Base-by-base conservation (phyloP, 768 basidiomycete genomes). In the Xerocomus potaroensis region DNA sequence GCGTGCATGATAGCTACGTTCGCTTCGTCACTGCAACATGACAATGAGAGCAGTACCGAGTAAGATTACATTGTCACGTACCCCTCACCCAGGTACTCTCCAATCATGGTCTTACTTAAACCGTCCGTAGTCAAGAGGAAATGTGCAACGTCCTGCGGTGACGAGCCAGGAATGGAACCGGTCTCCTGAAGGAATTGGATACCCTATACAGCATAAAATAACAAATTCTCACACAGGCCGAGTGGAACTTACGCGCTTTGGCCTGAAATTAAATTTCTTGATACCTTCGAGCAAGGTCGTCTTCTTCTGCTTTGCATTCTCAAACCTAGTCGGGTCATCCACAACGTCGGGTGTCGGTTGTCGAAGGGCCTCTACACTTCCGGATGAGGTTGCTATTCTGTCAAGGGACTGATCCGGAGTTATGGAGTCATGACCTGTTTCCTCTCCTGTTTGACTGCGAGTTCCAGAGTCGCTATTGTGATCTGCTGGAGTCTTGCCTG, bases 21-120 rank as follows among this genome's bases (percentile, higher is more conserved):
- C 57, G 79, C 77, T 39, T 91, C 88, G 42, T 95, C 91, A 24
- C 95, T 98, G 55, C 4, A 41, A 45, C 16, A 27, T 22, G 41
- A 40, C 15, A 18, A 47, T 59, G 35, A 59, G 51, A 30, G 12
- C 34, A 29, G 2, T 14, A 16, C 4, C 4, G 31, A 34, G 33
- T 24, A 21, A 26, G 18, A 29, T 19, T 16, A 24, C 2, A 38
- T 26, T 8, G 8, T 18, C 9, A 74, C 83, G 64, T 49, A 97
- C 94, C 84, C 93, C 76, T 98, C 96, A 30, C 96, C 96, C 5
- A 99, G 74, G 66, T 96, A 98, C 72, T 99, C 96, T 48, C 96
- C 96, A 50, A 99, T 94, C 83, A 91, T 89, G 8, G 85, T 77
- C 67, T 99, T 99, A 66, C 81, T 94, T 36, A 99, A 72, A 3